A percentile compares a stretch with the other conserved stretches of the same genome.
These are phyloP conservation scores for Candida sithepensis DNA, from an alignment of 805 yeast species.

Conservation along the genomic window DNA sequence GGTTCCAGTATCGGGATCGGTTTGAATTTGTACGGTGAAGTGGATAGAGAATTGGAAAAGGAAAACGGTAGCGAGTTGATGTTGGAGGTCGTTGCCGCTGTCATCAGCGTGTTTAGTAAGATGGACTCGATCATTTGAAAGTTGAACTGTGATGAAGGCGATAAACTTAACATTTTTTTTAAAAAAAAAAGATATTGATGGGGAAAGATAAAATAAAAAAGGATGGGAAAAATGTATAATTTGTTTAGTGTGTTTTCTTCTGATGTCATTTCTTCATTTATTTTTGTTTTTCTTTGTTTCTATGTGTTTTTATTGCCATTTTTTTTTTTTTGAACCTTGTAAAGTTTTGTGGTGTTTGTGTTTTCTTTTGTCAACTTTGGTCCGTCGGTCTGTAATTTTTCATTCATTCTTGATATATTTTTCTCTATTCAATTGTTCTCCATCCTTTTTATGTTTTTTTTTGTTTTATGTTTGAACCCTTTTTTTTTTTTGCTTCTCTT, in stretches of 20 bases:
- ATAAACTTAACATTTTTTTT: background rate
- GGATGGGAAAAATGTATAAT: background rate
- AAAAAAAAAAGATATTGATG: conserved; percentile 2
- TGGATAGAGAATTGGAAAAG: conserved; percentile 47
- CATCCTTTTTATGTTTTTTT: background rate
- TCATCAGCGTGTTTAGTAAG: conserved; percentile 81
- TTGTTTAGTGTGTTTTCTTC: background rate
- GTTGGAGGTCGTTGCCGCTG: conserved; percentile 90
- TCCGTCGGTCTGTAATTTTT: no score
- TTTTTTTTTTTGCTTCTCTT: background rate
- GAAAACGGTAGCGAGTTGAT: conserved; percentile 56
- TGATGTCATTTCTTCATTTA: background rate
- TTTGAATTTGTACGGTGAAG: conserved; percentile 54
- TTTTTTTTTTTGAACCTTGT: no score
- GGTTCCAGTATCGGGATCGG: conserved; percentile 66
- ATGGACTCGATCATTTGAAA: conserved; percentile 79
- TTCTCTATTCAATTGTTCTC: no score
- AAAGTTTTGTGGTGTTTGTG: no score
- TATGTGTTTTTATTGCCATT: background rate
- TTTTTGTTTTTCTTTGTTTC: background rate
- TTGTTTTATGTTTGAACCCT: background rate
- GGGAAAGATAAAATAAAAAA: background rate
- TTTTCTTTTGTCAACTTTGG: no score
- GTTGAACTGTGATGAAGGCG: no score
- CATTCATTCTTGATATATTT: no score